These are phyloP conservation scores for Eruca vesicaria DNA, from an alignment of 441 rosid species.

Conservation along the genomic window DNA sequence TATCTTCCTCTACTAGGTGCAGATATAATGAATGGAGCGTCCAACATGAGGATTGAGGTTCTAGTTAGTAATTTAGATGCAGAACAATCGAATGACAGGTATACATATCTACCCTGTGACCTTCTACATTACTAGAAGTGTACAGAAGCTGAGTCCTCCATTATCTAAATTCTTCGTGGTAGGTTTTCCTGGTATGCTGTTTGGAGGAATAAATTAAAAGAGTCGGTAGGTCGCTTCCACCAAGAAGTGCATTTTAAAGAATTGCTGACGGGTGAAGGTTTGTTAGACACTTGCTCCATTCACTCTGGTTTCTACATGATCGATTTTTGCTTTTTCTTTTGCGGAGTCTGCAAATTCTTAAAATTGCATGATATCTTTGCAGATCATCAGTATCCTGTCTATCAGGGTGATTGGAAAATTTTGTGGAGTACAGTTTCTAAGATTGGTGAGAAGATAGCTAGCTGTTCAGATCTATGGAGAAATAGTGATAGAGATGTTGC, in stretches of 20 bases:
- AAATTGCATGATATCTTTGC: slow-evolving; percentile 30
- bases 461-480: slow-evolving; percentile 73
- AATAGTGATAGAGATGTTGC: slow-evolving; percentile 54
- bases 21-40: slow-evolving; percentile 39
- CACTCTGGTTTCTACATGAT: background rate
- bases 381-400: slow-evolving; percentile 43
- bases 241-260: slow-evolving; percentile 36
- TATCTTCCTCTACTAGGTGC: slow-evolving; percentile 43
- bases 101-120: slow-evolving; percentile 13
- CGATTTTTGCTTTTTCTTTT: background rate
- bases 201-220: slow-evolving; percentile 54
- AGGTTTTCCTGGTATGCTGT: slow-evolving; percentile 62
- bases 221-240: slow-evolving; percentile 38
- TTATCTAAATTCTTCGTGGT: slow-evolving; percentile 28
- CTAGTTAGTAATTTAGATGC: slow-evolving; percentile 45
- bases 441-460: slow-evolving; percentile 45
- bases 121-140: background rate
- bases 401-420: slow-evolving; percentile 53
- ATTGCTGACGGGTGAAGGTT: slow-evolving; percentile 51
- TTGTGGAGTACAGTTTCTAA: slow-evolving; percentile 55
- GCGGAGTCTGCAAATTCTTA: slow-evolving; percentile 7
- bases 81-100: slow-evolving; percentile 57
- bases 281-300: slow-evolving; percentile 6
- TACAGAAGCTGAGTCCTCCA: slow-evolving; percentile 17
- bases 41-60: slow-evolving; percentile 37